These are phyloP conservation scores for Mucor plumbeus DNA, from an alignment of 371 early-diverging fungal genomes.

Conservation along the genomic window DNA sequence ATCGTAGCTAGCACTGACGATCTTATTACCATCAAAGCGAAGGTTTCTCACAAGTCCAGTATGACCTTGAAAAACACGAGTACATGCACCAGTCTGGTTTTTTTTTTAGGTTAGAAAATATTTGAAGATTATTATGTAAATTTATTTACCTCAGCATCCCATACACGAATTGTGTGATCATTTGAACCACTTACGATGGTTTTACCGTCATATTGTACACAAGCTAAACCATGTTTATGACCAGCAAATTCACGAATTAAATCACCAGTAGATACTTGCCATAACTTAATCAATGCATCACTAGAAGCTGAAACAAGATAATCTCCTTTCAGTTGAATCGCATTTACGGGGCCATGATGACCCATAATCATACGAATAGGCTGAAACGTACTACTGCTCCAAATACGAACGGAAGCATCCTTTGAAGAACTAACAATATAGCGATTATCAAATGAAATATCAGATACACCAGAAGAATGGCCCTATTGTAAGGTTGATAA, in stretches of 20 bases:
- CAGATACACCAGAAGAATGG: conserved; percentile 80
- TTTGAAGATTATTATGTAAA: not conserved
- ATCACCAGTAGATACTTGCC: conserved; percentile 78
- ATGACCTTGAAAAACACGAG: conserved; percentile 81
- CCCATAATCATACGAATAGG: conserved; percentile 68
- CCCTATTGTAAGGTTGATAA: conserved; percentile 58
- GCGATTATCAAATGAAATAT: conserved; percentile 74
- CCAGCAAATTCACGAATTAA: conserved; percentile 71
- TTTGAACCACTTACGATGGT: conserved; percentile 92
- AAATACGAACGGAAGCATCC: conserved; percentile 91
- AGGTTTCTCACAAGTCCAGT: conserved; percentile 90
- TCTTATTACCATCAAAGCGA: conserved; percentile 66
- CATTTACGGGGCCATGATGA: conserved; percentile 90
- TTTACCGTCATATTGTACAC: conserved; percentile 90
- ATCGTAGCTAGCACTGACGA: conserved; percentile 79
- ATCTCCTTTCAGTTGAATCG: conserved; percentile 72
- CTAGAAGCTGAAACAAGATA: conserved; percentile 88
- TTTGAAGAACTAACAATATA: conserved; percentile 89
- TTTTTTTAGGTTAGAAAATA: conserved; percentile 4
- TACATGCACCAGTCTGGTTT: conserved; percentile 71
- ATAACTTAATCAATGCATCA: conserved; percentile 84
- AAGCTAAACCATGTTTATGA: conserved; percentile 87
- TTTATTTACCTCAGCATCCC: conserved; percentile 72
- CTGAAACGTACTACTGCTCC: conserved; percentile 63
- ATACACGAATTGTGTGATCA: conserved; percentile 94